Conservation (phyloP, 2,329 filamentous ascomycete genomes). For the Stenocarpella maydis region DNA sequence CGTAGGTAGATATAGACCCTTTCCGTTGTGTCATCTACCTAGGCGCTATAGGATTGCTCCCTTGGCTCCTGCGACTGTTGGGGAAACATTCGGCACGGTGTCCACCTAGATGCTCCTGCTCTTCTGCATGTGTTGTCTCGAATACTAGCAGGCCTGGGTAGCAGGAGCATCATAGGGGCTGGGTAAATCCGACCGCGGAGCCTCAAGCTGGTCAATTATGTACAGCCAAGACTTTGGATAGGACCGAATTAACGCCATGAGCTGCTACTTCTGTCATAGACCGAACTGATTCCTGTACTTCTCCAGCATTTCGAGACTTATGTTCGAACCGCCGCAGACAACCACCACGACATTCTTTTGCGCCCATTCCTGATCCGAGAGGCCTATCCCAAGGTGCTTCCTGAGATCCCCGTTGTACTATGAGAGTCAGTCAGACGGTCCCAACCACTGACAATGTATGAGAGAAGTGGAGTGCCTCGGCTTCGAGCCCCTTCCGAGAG, state of each 20-base stretch:
- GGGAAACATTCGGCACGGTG: background rate
- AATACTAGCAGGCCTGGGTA: background rate
- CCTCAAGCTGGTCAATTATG: background rate
- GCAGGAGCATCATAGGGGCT: too few relatives aligned
- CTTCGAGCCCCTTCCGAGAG: background rate
- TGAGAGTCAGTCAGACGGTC: background rate
- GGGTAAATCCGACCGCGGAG: too few relatives aligned
- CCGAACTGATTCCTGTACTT: constrained; percentile 62
- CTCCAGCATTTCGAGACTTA: constrained; percentile 68
- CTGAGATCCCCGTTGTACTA: constrained; percentile 69
- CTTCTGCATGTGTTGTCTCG: background rate
- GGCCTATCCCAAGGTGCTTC: constrained; percentile 61
- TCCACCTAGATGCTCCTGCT: background rate
- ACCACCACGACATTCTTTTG: constrained; percentile 81
- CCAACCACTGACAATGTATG: background rate
- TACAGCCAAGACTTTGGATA: background rate
- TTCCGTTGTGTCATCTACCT: background rate
- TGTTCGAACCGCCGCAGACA: constrained; percentile 81
- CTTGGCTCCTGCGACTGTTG: background rate
- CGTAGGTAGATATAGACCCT: too few relatives aligned
- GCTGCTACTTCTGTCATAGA: constrained; percentile 34
- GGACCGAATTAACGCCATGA: background rate
- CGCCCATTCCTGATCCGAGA: constrained; percentile 65
- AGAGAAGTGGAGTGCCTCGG: background rate
- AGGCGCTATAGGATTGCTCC: background rate